A percentile compares a stretch with the other conserved stretches of the same genome.
Evolutionary conservation across 306 rosid species (phyloP).

Genomic region (Citrullus colocynthis): DNA sequence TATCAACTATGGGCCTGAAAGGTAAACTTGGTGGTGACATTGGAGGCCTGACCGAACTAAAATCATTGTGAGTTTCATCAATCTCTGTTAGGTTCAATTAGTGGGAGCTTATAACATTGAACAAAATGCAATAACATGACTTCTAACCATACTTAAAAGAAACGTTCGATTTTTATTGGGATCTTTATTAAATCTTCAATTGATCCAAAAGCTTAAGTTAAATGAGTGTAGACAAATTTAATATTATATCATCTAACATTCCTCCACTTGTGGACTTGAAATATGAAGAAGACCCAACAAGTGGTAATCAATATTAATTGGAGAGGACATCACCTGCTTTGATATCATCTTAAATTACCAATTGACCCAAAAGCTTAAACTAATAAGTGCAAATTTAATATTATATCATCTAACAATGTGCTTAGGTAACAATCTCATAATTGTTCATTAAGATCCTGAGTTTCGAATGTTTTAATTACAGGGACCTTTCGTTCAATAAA

Average conservation of each 20-base stretch:
- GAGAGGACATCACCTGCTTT: too few relatives aligned
- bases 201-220: too few relatives aligned
- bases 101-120: neutral
- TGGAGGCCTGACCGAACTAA: constrained; percentile 44
- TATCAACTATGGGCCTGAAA: constrained; percentile 46
- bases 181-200: neutral
- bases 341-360: too few relatives aligned
- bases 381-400: too few relatives aligned
- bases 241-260: too few relatives aligned
- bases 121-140: neutral
- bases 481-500: constrained; percentile 62
- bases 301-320: too few relatives aligned
- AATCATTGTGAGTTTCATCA: constrained; percentile 44
- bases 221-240: too few relatives aligned
- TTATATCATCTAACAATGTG: too few relatives aligned
- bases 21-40: constrained; percentile 53
- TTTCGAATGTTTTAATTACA: constrained; percentile 16
- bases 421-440: neutral
- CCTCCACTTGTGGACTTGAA: too few relatives aligned
- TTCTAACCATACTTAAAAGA: neutral
- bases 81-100: neutral
- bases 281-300: too few relatives aligned
- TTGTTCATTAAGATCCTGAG: neutral
- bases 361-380: too few relatives aligned
- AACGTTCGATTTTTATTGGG: neutral